Evolutionary conservation across 371 early-diverging fungal species (phyloP).

Genomic region (Mucor indicus): DNA sequence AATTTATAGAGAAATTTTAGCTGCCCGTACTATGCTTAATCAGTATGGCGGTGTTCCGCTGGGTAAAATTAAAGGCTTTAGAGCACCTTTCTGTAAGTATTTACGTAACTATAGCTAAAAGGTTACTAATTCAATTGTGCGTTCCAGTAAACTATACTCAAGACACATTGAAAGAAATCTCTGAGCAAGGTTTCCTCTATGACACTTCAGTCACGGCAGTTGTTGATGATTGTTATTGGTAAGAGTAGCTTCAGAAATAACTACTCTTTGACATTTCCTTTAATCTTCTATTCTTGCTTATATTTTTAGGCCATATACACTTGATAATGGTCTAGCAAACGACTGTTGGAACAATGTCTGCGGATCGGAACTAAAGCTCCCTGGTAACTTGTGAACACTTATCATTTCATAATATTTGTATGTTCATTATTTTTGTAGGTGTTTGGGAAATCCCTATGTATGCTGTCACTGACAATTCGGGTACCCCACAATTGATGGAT

Average conservation of each 20-base stretch:
- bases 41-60: conserved; percentile 64
- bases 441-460: conserved; percentile 78
- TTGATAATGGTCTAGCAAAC: conserved; percentile 69
- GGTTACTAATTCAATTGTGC: background rate
- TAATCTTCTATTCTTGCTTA: no score
- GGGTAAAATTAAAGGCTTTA: conserved; percentile 67
- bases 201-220: conserved; percentile 63
- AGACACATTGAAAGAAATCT: conserved; percentile 49
- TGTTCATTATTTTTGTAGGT: conserved; percentile 36
- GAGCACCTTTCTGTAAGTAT: conserved; percentile 64
- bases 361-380: conserved; percentile 42
- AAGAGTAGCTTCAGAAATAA: conserved; percentile 1
- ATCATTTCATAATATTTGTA: background rate
- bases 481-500: conserved; percentile 65
- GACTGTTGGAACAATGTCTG: conserved; percentile 71
- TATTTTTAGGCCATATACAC: conserved; percentile 62
- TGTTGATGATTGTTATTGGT: conserved; percentile 59
- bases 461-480: conserved; percentile 42
- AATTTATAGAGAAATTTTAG: conserved; percentile 50
- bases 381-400: conserved; percentile 27
- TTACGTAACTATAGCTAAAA: background rate
- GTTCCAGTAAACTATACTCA: conserved; percentile 57
- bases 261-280: background rate
- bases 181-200: conserved; percentile 62
- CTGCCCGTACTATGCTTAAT: conserved; percentile 54